These are phyloP conservation scores for Phialocephala subalpina DNA, from an alignment of 2,329 filamentous ascomycete genomes.

Conservation along the genomic window DNA sequence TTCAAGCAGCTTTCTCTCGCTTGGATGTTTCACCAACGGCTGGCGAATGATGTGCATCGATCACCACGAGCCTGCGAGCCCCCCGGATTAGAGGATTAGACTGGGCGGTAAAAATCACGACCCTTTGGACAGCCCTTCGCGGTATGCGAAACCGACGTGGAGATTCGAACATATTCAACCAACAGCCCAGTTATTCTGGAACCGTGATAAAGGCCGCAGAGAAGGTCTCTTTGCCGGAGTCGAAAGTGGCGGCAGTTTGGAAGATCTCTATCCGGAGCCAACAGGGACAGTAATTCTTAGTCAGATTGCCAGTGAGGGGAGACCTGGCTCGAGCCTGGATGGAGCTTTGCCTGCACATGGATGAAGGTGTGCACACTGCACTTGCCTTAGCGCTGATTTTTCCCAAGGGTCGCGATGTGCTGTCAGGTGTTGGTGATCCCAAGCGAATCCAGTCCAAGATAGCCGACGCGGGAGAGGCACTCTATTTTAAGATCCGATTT, in stretches of 20 bases:
- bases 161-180: slow-evolving; percentile 1
- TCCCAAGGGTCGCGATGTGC: not conserved
- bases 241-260: slow-evolving; percentile 6
- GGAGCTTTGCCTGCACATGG: not conserved
- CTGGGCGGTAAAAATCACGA: slow-evolving; percentile 25
- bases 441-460: slow-evolving; percentile 12
- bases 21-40: slow-evolving; percentile 16
- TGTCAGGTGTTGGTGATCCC: not conserved
- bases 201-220: slow-evolving; percentile 14
- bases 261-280: not conserved
- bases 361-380: slow-evolving; percentile 5
- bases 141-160: slow-evolving; percentile 14
- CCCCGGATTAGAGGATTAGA: slow-evolving; percentile 15
- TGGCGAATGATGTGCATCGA: slow-evolving; percentile 31
- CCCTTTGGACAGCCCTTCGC: not conserved
- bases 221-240: slow-evolving; percentile 3
- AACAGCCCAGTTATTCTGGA: slow-evolving; percentile 9
- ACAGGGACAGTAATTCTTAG: not conserved
- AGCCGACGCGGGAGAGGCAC: not conserved
- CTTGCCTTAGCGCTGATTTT: slow-evolving; percentile 18
- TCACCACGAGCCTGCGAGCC: slow-evolving; percentile 2
- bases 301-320: slow-evolving; percentile 5
- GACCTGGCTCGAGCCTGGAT: no score
- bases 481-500: slow-evolving; percentile 14
- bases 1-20: slow-evolving; percentile 10